Evolutionary conservation across 805 yeast species (phyloP).

Genomic region (Cyberlindnera bimundalis): DNA sequence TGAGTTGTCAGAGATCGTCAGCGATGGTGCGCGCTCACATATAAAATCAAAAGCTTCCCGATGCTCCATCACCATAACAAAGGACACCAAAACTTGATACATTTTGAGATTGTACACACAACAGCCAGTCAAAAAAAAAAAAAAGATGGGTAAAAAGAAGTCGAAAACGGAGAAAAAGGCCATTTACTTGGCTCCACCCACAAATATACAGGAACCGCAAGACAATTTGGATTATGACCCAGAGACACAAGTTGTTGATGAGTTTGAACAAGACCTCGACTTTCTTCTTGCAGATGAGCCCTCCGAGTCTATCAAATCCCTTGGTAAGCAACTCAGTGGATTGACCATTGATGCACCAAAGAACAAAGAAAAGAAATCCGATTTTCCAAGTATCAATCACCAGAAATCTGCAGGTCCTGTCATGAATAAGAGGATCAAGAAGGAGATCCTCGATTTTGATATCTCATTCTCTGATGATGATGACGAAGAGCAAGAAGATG

Average conservation of each 20-base stretch:
- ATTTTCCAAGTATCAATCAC: neutral
- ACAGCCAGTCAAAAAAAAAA: too few species aligned
- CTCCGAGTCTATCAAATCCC: neutral
- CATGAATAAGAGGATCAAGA: conserved; percentile 12
- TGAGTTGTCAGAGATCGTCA: too few species aligned
- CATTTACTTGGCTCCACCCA: conserved; percentile 15
- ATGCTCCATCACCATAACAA: too few species aligned
- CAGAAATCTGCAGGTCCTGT: neutral
- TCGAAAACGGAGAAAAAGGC: neutral
- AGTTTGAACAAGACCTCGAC: conserved; percentile 20
- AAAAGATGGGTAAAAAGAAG: conserved; percentile 14
- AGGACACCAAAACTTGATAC: too few species aligned
- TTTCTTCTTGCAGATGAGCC: conserved; percentile 12
- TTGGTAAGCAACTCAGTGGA: neutral
- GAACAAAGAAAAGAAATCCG: too few species aligned
- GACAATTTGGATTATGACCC: conserved; percentile 15
- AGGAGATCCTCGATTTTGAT: conserved; percentile 22
- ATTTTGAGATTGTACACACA: too few species aligned
- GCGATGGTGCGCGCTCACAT: too few species aligned
- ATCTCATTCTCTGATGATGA: conserved; percentile 18
- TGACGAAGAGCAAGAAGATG: conserved; percentile 5
- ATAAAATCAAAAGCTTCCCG: too few species aligned
- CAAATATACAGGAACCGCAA: neutral
- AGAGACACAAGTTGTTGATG: conserved; percentile 16
- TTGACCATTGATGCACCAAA: neutral